Conservation (phyloP, 352 stramenopile genomes). For the Phytophthora pseudosyringae region DNA sequence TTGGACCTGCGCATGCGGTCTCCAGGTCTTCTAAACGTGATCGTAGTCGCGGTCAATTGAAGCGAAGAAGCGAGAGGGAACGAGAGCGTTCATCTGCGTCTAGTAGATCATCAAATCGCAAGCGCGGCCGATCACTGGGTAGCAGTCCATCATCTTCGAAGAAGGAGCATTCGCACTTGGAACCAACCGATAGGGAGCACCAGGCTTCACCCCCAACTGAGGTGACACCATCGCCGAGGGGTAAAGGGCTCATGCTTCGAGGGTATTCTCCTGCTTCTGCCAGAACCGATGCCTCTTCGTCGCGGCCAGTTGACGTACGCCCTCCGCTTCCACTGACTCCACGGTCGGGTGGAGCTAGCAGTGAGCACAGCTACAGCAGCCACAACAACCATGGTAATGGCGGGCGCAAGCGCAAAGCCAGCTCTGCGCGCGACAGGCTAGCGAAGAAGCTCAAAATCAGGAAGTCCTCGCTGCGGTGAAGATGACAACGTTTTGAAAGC, state of each 20-base stretch:
- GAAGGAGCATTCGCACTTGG: slow-evolving; percentile 12
- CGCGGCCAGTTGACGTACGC: slow-evolving; percentile 41
- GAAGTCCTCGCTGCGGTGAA: slow-evolving; percentile 50
- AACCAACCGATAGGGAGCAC: slow-evolving; percentile 14
- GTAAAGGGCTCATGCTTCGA: slow-evolving; percentile 44
- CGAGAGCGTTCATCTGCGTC: slow-evolving; percentile 19
- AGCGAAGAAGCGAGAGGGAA: slow-evolving; percentile 22
- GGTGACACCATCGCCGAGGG: slow-evolving; percentile 38
- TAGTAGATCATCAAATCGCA: slow-evolving; percentile 30
- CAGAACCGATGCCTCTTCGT: slow-evolving; percentile 16
- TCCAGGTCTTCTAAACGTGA: slow-evolving; percentile 22
- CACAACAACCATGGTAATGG: slow-evolving; percentile 12
- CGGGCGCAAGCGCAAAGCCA: slow-evolving; percentile 55
- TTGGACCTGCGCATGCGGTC: slow-evolving; percentile 3
- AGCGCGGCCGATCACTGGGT: slow-evolving; percentile 26
- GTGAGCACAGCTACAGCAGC: slow-evolving; percentile 32
- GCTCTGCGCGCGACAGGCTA: slow-evolving; percentile 69
- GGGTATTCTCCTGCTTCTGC: slow-evolving; percentile 38
- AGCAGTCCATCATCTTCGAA: slow-evolving; percentile 24
- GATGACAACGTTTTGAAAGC: slow-evolving; percentile 4
- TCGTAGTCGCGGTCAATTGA: slow-evolving; percentile 8
- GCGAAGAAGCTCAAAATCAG: slow-evolving; percentile 87
- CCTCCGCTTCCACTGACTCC: slow-evolving; percentile 51
- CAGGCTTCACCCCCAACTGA: slow-evolving; percentile 9
- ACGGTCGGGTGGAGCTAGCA: slow-evolving; percentile 17